Evolutionary conservation across 2,329 filamentous ascomycete species (phyloP).

Genomic region (Pestalotiopsis sp.): DNA sequence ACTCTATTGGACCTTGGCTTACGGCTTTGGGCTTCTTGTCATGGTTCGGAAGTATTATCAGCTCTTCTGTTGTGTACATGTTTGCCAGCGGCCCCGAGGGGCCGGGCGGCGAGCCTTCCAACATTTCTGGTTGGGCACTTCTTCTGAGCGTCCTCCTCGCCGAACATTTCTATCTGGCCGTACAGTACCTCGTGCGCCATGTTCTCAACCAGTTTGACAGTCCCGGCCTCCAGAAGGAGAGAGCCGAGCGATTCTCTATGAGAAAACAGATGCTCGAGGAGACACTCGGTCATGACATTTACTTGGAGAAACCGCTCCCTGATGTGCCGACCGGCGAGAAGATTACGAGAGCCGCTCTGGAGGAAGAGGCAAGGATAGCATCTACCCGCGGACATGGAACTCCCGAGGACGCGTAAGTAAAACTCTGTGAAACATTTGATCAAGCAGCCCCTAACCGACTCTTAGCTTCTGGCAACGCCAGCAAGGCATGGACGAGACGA

Average conservation of each 20-base stretch:
- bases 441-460: constrained; percentile 22
- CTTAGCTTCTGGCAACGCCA: constrained; percentile 65
- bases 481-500: constrained; percentile 58
- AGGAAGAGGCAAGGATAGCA: constrained; percentile 62
- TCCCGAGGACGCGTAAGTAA: constrained; percentile 53
- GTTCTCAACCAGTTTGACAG: constrained; percentile 82
- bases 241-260: constrained; percentile 77
- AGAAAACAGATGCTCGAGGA: constrained; percentile 80
- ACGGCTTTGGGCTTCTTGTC: constrained; percentile 85
- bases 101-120: constrained; percentile 65
- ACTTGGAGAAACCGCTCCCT: constrained; percentile 50
- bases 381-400: constrained; percentile 52
- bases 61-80: constrained; percentile 85
- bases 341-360: constrained; percentile 66
- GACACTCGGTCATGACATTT: constrained; percentile 61
- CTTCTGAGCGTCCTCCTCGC: constrained; percentile 82
- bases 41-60: constrained; percentile 90
- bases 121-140: constrained; percentile 79
- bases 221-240: constrained; percentile 83
- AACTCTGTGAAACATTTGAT: not conserved
- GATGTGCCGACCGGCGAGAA: constrained; percentile 56
- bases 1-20: constrained; percentile 94
- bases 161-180: constrained; percentile 86
- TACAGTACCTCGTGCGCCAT: constrained; percentile 72
- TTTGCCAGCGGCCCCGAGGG: constrained; percentile 74